These are phyloP conservation scores for Verticillium alfalfae DNA, from an alignment of 2,329 filamentous ascomycete genomes.

Conservation along the genomic window DNA sequence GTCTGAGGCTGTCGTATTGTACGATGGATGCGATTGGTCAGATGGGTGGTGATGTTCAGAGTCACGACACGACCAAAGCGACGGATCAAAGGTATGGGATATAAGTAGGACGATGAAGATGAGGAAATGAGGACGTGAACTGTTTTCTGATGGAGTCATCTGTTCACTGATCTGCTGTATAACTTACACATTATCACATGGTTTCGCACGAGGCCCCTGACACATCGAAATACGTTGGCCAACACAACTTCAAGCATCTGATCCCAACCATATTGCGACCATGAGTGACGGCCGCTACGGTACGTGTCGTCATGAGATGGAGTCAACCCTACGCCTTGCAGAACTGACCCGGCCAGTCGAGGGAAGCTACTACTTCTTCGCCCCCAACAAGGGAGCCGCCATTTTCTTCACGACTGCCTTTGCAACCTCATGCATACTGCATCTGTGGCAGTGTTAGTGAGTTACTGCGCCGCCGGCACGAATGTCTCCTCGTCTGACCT, in stretches of 20 bases:
- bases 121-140: neutral
- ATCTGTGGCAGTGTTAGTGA: constrained; percentile 41
- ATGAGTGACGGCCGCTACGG: constrained; percentile 26
- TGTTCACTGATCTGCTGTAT: too few species aligned
- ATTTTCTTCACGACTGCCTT: constrained; percentile 40
- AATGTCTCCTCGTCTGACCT: neutral
- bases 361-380: constrained; percentile 39
- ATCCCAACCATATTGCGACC: neutral
- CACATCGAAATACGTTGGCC: too few species aligned
- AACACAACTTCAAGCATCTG: too few species aligned
- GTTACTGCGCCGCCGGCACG: constrained; percentile 15
- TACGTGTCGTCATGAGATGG: constrained; percentile 7
- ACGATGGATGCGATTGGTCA: neutral
- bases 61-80: neutral
- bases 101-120: neutral
- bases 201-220: too few species aligned
- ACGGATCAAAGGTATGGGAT: neutral
- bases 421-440: constrained; percentile 26
- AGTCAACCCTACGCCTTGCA: neutral
- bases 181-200: too few species aligned
- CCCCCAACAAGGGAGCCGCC: constrained; percentile 40
- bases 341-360: constrained; percentile 20
- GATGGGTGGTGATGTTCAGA: neutral
- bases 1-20: neutral
- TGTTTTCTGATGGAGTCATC: too few species aligned